phyloP scores from a whole-genome alignment of 192 early-diverging fungal species.

The Entomortierella beljakovae region DNA sequence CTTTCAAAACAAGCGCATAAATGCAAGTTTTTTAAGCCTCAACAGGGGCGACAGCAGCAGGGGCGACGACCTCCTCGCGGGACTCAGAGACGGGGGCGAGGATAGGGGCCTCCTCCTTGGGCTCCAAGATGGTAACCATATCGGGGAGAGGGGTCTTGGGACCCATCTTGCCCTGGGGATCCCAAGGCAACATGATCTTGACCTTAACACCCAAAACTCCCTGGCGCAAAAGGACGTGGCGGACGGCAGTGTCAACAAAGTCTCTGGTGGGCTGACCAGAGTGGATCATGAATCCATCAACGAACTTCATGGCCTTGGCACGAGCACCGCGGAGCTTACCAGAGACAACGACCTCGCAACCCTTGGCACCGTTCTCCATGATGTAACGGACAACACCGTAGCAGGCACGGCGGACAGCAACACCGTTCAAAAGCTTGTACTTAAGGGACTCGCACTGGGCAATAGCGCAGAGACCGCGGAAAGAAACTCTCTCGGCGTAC shows the following conservation, averaged over 20 bases:
- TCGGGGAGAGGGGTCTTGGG: conserved; percentile 98
- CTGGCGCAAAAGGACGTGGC: conserved; percentile 98
- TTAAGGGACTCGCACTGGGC: conserved; percentile 99
- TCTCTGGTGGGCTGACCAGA: conserved; percentile 98
- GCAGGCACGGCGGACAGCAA: conserved; percentile 97
- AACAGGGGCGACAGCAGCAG: conserved; percentile 48
- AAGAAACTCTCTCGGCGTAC: conserved; percentile 97
- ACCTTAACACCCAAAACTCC: conserved; percentile 99
- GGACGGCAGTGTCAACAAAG: conserved; percentile 95
- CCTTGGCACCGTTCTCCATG: conserved; percentile 99
- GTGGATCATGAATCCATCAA: conserved; percentile 99
- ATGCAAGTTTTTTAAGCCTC: conserved; percentile 46
- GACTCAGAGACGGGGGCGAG: conserved; percentile 76
- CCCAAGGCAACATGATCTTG: conserved; percentile 97
- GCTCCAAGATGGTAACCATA: conserved; percentile 92
- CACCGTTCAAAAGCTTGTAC: conserved; percentile 97
- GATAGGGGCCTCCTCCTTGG: conserved; percentile 87
- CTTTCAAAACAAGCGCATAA: conserved; percentile 32
- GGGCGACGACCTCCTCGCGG: conserved; percentile 50
- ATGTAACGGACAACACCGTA: conserved; percentile 99
- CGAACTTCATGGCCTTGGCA: conserved; percentile 99
- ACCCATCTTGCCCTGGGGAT: conserved; percentile 92
- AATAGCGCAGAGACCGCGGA: conserved; percentile 97
- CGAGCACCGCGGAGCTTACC: conserved; percentile 99
- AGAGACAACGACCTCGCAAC: conserved; percentile 98